A percentile compares a stretch with the other conserved stretches of the same genome.
phyloP scores from a whole-genome alignment of 805 yeast species.

The Ogataea corticis region DNA sequence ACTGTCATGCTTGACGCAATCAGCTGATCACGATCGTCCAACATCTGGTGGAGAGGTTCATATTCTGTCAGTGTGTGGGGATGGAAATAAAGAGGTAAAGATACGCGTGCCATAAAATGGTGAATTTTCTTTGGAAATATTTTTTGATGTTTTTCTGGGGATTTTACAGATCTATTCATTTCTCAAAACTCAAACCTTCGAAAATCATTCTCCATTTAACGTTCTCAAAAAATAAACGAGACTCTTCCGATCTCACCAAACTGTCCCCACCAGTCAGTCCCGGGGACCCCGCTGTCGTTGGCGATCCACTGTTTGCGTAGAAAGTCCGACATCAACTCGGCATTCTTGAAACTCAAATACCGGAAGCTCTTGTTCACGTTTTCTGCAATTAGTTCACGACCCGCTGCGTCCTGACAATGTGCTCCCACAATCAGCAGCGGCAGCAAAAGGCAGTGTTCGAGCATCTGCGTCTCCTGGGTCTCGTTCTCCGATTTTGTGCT shows the following conservation, averaged over 20 bases:
- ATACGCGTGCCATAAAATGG: not conserved
- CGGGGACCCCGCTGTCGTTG: not conserved
- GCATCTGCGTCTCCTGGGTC: constrained; percentile 5
- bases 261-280: constrained; percentile 20
- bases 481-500: not conserved
- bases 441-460: constrained; percentile 30
- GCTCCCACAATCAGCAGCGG: constrained; percentile 29
- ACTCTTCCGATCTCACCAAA: constrained; percentile 18
- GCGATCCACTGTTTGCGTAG: constrained; percentile 22
- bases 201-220: not conserved
- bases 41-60: not conserved
- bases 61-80: not conserved
- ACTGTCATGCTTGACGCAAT: not conserved
- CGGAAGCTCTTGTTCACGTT: constrained; percentile 14
- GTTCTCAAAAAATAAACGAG: constrained; percentile 18
- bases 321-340: constrained; percentile 17
- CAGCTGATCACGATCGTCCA: not conserved
- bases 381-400: constrained; percentile 17
- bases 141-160: not conserved
- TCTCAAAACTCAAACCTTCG: not conserved
- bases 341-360: constrained; percentile 26
- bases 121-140: not conserved
- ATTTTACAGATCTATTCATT: too few relatives aligned
- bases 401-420: constrained; percentile 16
- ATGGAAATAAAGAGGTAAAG: not conserved